Percentiles rank a stretch among this genome's conserved stretches.
These are phyloP conservation scores for Cladosporium sp. DNA, from an alignment of 2,329 filamentous ascomycete genomes.

Conservation along the genomic window DNA sequence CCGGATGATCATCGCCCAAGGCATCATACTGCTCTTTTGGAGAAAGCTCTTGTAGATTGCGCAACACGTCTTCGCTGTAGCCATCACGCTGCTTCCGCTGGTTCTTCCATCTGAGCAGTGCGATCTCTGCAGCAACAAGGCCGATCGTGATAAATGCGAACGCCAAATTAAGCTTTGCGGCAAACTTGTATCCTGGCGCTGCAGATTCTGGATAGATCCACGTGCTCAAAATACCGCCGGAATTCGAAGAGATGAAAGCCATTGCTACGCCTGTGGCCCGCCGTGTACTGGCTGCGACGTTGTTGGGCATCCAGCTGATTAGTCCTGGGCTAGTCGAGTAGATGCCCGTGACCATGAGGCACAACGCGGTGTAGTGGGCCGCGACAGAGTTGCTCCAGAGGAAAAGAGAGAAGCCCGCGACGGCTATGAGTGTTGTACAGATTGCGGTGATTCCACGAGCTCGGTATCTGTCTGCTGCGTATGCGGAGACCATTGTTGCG, in stretches of 20 bases:
- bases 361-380: conserved; percentile 76
- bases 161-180: conserved; percentile 3
- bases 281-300: conserved; percentile 85
- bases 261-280: conserved; percentile 79
- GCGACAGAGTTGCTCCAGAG: conserved; percentile 58
- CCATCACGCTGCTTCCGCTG: conserved; percentile 64
- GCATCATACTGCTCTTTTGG: conserved; percentile 50
- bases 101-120: conserved; percentile 59
- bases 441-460: conserved; percentile 80
- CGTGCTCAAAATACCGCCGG: neutral
- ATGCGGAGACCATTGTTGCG: conserved; percentile 66
- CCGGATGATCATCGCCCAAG: conserved; percentile 61
- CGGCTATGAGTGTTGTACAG: conserved; percentile 61
- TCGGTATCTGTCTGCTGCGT: conserved; percentile 68
- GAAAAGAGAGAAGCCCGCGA: conserved; percentile 75
- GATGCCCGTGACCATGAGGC: conserved; percentile 79
- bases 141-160: conserved; percentile 56
- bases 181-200: conserved; percentile 1
- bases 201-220: conserved; percentile 4
- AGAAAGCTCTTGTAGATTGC: neutral
- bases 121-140: conserved; percentile 67
- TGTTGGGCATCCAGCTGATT: conserved; percentile 83
- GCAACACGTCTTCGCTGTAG: conserved; percentile 46
- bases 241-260: conserved; percentile 51
- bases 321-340: conserved; percentile 85